A percentile compares a stretch with the other conserved stretches of the same genome.
These are phyloP conservation scores for Hypoxylon sp. DNA, from an alignment of 2,329 filamentous ascomycete genomes.

Conservation along the genomic window DNA sequence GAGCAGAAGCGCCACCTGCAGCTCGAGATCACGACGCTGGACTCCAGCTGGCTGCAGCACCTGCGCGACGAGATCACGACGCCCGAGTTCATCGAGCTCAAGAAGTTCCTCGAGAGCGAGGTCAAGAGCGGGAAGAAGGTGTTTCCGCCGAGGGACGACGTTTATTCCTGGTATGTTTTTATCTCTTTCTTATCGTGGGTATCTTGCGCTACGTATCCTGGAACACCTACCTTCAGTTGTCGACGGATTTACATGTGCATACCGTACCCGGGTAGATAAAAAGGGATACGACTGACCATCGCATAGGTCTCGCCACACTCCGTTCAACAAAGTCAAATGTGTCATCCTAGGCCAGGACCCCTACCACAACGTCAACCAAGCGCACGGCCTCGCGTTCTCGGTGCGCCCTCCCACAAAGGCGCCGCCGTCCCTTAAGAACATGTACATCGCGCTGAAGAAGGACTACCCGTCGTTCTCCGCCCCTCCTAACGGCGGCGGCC, in stretches of 20 bases:
- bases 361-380: slow-evolving; percentile 95
- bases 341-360: slow-evolving; percentile 97
- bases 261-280: not conserved
- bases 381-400: slow-evolving; percentile 95
- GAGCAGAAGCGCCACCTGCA: slow-evolving; percentile 87
- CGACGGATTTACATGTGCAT: not conserved
- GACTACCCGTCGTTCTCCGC: slow-evolving; percentile 85
- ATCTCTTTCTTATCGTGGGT: not conserved
- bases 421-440: slow-evolving; percentile 91
- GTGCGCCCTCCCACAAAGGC: slow-evolving; percentile 89
- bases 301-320: slow-evolving; percentile 93
- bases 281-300: slow-evolving; percentile 7
- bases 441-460: slow-evolving; percentile 87
- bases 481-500: slow-evolving; percentile 81
- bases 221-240: not conserved
- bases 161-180: slow-evolving; percentile 86
- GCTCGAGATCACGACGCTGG: slow-evolving; percentile 90
- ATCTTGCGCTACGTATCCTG: not conserved
- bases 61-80: slow-evolving; percentile 87
- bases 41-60: slow-evolving; percentile 90
- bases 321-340: slow-evolving; percentile 87
- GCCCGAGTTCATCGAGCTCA: slow-evolving; percentile 86
- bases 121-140: slow-evolving; percentile 78
- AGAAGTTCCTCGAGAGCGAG: slow-evolving; percentile 87
- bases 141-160: slow-evolving; percentile 87